Base-by-base conservation (phyloP, 345 rosid genomes). In the Populus pruinosa region DNA sequence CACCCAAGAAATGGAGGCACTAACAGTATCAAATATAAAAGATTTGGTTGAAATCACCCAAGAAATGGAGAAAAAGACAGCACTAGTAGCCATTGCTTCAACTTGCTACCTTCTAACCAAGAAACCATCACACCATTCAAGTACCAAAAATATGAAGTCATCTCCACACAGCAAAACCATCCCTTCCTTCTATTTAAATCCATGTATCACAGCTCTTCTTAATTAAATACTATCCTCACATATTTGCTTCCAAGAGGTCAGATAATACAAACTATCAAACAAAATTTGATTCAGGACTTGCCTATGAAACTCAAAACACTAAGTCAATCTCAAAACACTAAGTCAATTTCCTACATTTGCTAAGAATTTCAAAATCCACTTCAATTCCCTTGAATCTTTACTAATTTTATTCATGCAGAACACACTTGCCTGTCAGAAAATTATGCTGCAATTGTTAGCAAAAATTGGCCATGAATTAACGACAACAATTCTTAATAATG, bases 391-490 rank as follows among this genome's bases (percentile, higher is more conserved):
- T 21, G 14, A 61, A 63, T 10, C 44, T 56, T 73, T 5, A 53
- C 21, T 20, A 72, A 35, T 13, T 33, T 53, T 4, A 72, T 20
- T 55, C 62, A 55, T 17, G 20, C 67, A 64, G 17, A 29, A 44
- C 61, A 67, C 11, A 43, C 7, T 18, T n/a, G 31, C 17, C 6
- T 12, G 25, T 25, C n/a, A 62, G 21, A 29, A 31, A 47, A 16
- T 25, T 3, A 14, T 62, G 56, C 69, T 63, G 38, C 47, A 67
- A 49, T 8, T 25, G 8, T 35, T 29, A 50, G 50, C 66, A 67
- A 16, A 43, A 76, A 62, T 59, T 50, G 66, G 76, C 78, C 49
- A n/a, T 20, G 33, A 49, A 47, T 56, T 73, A 53, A 17, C 6
- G 20, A 63, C 18, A 39, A 50, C 23, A n/a, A 67, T 50, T 76